phyloP scores from a whole-genome alignment of 2,329 filamentous ascomycete genomes.

The Alternaria postmessia region DNA sequence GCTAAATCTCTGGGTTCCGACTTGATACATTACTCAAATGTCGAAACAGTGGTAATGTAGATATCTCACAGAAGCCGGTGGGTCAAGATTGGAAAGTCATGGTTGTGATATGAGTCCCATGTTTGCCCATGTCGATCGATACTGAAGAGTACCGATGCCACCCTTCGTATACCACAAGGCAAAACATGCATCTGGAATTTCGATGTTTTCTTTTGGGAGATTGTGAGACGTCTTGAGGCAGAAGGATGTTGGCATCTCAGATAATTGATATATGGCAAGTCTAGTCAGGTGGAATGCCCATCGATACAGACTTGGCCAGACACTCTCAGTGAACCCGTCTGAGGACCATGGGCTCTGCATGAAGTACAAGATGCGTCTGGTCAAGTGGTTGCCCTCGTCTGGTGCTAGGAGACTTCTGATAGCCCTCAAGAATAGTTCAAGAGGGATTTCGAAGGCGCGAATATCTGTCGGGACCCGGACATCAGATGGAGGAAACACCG shows the following conservation, averaged over 20 bases:
- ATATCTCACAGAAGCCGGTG: accelerated
- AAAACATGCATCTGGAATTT: background rate
- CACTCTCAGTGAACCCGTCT: background rate
- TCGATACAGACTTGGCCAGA: background rate
- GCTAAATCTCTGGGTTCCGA: background rate
- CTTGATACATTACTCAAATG: background rate
- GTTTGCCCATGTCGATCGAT: background rate
- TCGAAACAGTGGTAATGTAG: background rate
- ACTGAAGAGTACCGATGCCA: background rate
- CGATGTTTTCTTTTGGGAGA: background rate
- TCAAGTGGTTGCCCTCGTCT: background rate
- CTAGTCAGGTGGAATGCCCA: background rate
- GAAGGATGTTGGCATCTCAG: too few species aligned
- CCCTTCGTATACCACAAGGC: background rate
- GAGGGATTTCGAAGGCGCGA: background rate
- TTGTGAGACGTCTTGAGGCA: background rate
- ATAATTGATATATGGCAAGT: background rate
- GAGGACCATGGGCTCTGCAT: background rate
- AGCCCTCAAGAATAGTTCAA: background rate
- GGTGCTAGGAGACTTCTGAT: background rate
- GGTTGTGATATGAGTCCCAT: background rate
- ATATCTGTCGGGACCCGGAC: too few species aligned
- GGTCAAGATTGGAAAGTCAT: background rate
- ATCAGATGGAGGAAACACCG: too few species aligned
- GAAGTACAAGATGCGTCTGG: background rate